Base-by-base conservation (phyloP, 345 rosid species). In the Bruguiera gymnorhiza region DNA sequence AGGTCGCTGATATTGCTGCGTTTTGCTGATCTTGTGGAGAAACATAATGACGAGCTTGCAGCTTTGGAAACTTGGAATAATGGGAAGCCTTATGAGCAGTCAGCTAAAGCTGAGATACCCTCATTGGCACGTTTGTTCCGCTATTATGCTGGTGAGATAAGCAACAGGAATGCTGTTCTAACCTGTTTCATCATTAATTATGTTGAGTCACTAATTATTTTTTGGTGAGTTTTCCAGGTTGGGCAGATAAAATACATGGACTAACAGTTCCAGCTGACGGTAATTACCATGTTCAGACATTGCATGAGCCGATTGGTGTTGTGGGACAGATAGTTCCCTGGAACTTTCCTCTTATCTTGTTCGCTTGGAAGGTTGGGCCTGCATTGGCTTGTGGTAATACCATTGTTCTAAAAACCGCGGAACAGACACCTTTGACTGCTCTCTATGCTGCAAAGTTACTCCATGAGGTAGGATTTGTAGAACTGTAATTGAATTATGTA, bases 51-150 rank as follows among this genome's bases (percentile, higher is more conserved):
- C 39, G 97, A 89, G 62, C 68, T 94, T 54, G 92, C 98, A 31
- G 80, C 85, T 36, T 89, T 94, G 21, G 98, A 94, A 84, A 79
- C 92, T 63, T 94, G 93, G 98, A 92, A 94, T 71, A 87, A 74
- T 67, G 98, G 98, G 60, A 94, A 94, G 75, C 85, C 96, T 53
- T 94, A 71, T 62, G 93, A 86, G 60, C 97, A 91, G 70, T 67
- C 95, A 77, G 89, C 92, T 52, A 71, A 83, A 55, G 2, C 79
- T 58, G 98, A 94, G 80, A 19, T 91, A 19, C 97, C 98, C 5
- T 83, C 81, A 91, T 4, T 87, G 10, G 56, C 73, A 8, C 90
- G 97, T 32, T 27, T 87, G 3, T 57, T 94, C 61, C 87, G 91
- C 13, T 94, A 91, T 76, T 91, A 89, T 82, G 98, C 84, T 54